These are phyloP conservation scores for Rhytidiadelphus loreus DNA, from an alignment of 225 moss, liverwort and hornwort species.

Conservation along the genomic window DNA sequence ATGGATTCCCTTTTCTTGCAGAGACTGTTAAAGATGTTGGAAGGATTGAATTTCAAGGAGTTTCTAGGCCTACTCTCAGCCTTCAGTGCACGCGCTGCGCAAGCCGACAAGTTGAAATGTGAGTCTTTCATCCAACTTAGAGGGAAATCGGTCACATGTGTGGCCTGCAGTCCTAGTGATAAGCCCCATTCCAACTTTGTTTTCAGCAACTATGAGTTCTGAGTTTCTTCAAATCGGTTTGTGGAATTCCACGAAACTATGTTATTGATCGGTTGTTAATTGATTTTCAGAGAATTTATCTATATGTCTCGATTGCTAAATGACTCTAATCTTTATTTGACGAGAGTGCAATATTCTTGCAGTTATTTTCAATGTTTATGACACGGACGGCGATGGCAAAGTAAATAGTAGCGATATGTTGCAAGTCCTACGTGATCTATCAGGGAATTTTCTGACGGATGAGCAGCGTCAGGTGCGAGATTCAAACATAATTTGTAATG, in stretches of 20 bases:
- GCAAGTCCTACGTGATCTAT: slow-evolving; percentile 73
- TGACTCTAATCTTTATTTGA: not conserved
- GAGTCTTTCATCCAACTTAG: slow-evolving; percentile 1
- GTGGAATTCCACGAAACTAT: not conserved
- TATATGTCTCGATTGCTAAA: not conserved
- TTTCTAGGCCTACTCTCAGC: slow-evolving; percentile 72
- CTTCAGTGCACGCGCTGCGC: slow-evolving; percentile 62
- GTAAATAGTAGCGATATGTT: slow-evolving; percentile 70
- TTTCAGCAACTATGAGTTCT: not conserved
- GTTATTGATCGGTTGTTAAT: not conserved
- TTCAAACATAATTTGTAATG: not conserved
- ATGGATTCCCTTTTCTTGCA: slow-evolving; percentile 4
- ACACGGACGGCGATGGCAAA: slow-evolving; percentile 68
- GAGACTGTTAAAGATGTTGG: slow-evolving; percentile 83
- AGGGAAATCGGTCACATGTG: not conserved
- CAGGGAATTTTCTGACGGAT: slow-evolving; percentile 76
- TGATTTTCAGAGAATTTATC: not conserved
- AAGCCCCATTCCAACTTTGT: not conserved
- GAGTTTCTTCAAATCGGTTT: not conserved
- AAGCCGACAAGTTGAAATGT: slow-evolving; percentile 81
- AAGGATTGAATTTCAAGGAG: slow-evolving; percentile 95
- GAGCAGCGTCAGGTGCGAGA: slow-evolving; percentile 63
- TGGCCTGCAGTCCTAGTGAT: not conserved
- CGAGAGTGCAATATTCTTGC: slow-evolving; percentile 1
- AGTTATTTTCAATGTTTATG: slow-evolving; percentile 94